Evolutionary conservation across 2,329 filamentous ascomycete species (phyloP).

Genomic region (Elsinoe batatas): DNA sequence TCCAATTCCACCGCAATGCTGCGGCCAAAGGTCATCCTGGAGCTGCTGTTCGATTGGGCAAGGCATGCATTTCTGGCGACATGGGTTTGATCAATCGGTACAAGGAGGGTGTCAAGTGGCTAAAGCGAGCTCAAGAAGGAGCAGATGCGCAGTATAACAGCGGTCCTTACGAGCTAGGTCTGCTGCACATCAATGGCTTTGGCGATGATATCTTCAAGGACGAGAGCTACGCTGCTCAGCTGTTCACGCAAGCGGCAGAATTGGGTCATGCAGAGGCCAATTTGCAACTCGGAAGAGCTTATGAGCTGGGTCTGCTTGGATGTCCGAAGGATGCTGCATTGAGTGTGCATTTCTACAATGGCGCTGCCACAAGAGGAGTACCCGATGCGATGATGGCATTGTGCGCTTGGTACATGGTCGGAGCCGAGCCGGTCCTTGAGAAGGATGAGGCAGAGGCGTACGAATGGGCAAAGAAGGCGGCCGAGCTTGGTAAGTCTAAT

Average conservation of each 20-base stretch:
- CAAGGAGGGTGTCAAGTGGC: slow-evolving; percentile 88
- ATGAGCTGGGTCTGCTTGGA: slow-evolving; percentile 79
- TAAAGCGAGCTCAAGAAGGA: slow-evolving; percentile 83
- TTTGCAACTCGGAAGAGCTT: slow-evolving; percentile 86
- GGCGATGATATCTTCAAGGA: slow-evolving; percentile 92
- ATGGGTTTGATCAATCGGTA: slow-evolving; percentile 76
- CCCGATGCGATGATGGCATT: slow-evolving; percentile 92
- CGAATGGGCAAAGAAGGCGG: slow-evolving; percentile 85
- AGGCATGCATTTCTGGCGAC: slow-evolving; percentile 81
- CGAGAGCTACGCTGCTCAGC: slow-evolving; percentile 77
- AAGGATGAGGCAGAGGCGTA: slow-evolving; percentile 95
- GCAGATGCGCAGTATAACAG: slow-evolving; percentile 87
- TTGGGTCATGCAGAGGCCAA: slow-evolving; percentile 79
- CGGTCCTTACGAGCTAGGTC: slow-evolving; percentile 81
- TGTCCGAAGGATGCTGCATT: slow-evolving; percentile 87
- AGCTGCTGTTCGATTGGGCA: slow-evolving; percentile 83
- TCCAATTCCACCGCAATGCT: slow-evolving; percentile 83
- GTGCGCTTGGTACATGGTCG: slow-evolving; percentile 97
- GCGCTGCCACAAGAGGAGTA: slow-evolving; percentile 75
- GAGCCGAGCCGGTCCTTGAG: slow-evolving; percentile 80
- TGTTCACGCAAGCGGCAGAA: slow-evolving; percentile 91
- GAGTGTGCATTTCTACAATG: slow-evolving; percentile 95
- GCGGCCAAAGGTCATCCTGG: slow-evolving; percentile 92
- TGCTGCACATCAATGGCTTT: slow-evolving; percentile 84
- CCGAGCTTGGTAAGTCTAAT: slow-evolving; percentile 60